These are phyloP conservation scores for Rhodocollybia butyracea DNA, from an alignment of 768 basidiomycete genomes.

Conservation along the genomic window DNA sequence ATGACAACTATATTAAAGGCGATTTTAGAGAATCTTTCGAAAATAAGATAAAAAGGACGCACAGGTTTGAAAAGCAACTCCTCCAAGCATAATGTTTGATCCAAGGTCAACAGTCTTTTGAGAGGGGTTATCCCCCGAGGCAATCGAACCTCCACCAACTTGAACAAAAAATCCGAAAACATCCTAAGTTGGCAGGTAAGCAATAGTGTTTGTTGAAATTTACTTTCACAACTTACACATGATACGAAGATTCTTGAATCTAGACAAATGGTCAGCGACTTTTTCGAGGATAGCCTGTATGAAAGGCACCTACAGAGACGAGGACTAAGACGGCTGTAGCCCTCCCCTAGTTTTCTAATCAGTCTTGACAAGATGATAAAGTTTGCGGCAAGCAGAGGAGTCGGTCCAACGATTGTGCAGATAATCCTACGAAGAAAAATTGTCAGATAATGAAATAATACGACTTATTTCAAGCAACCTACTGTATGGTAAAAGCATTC, in stretches of 20 bases:
- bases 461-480: too few species aligned
- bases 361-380: constrained; percentile 43
- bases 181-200: background rate
- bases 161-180: background rate
- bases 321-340: constrained; percentile 34
- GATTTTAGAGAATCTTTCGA: background rate
- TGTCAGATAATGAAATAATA: too few species aligned
- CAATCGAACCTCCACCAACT: background rate
- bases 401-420: constrained; percentile 43
- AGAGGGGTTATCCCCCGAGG: background rate
- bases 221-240: background rate
- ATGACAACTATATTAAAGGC: background rate
- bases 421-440: too few species aligned
- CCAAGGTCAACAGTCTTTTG: background rate
- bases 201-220: background rate
- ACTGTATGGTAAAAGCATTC: constrained; percentile 40
- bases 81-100: background rate
- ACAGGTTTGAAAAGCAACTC: background rate
- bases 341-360: constrained; percentile 28
- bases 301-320: constrained; percentile 26
- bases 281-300: background rate
- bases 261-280: background rate
- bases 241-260: background rate
- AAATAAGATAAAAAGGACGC: background rate
- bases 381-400: too few species aligned